Conservation (phyloP, 352 stramenopile genomes). For the Globisporangium orthogonon region DNA sequence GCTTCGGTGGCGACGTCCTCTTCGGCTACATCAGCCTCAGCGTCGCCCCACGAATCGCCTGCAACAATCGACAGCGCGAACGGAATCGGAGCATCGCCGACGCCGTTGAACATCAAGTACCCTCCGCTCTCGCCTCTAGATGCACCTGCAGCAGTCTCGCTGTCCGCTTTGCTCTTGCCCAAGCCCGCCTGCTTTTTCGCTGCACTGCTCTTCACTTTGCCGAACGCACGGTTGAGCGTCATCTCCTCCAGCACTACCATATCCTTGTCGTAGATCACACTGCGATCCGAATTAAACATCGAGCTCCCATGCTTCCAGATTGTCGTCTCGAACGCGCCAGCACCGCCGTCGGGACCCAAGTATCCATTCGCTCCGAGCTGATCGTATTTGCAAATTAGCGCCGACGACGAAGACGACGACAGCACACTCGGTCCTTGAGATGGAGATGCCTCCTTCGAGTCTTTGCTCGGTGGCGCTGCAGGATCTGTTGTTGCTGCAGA, state of each 20-base stretch:
- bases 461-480: not conserved
- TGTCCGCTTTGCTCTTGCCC: slow-evolving; percentile 16
- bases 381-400: slow-evolving; percentile 68
- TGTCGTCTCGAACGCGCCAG: slow-evolving; percentile 69
- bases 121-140: slow-evolving; percentile 51
- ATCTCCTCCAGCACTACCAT: slow-evolving; percentile 75
- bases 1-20: not conserved
- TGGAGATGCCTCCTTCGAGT: slow-evolving; percentile 9
- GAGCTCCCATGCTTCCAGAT: slow-evolving; percentile 81
- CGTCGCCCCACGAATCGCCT: slow-evolving; percentile 15
- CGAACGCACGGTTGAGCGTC: slow-evolving; percentile 76
- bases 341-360: slow-evolving; percentile 67
- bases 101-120: slow-evolving; percentile 85
- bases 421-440: slow-evolving; percentile 9
- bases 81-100: slow-evolving; percentile 74
- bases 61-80: slow-evolving; percentile 68
- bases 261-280: slow-evolving; percentile 69
- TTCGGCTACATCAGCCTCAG: not conserved
- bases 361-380: slow-evolving; percentile 75
- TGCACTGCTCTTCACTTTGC: slow-evolving; percentile 40
- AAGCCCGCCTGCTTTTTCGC: slow-evolving; percentile 12
- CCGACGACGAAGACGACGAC: slow-evolving; percentile 4
- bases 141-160: slow-evolving; percentile 30
- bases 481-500: not conserved
- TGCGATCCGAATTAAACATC: slow-evolving; percentile 81